Conservation (phyloP, 306 rosid genomes). For the Vachellia pachyceras region DNA sequence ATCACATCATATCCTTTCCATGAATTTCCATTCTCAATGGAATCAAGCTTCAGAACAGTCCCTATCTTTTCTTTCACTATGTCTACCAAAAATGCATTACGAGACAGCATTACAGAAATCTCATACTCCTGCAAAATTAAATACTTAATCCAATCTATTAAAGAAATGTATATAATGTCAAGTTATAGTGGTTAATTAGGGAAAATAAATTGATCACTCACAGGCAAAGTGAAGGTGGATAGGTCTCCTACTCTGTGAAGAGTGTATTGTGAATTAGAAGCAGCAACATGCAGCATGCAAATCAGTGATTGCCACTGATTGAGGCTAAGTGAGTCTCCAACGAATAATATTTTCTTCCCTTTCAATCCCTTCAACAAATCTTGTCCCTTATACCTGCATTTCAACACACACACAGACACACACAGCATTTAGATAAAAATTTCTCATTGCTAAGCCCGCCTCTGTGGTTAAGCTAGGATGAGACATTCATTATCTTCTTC, state of each 20-base stretch:
- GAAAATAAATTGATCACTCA: constrained; percentile 25
- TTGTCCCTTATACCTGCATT: constrained; percentile 40
- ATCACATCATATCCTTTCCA: constrained; percentile 55
- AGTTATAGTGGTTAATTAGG: neutral
- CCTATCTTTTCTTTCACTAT: constrained; percentile 41
- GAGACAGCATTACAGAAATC: constrained; percentile 34
- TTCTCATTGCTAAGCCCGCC: neutral
- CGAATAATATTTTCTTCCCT: constrained; percentile 55
- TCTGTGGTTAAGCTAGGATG: neutral
- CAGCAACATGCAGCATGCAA: constrained; percentile 55
- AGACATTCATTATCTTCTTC: neutral
- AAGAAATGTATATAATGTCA: neutral
- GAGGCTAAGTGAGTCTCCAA: constrained; percentile 58
- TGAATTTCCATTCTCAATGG: constrained; percentile 43
- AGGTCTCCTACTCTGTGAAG: constrained; percentile 34
- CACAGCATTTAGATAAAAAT: neutral
- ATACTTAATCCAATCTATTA: neutral
- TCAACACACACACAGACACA: neutral
- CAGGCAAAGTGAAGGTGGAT: constrained; percentile 40
- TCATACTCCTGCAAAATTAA: constrained; percentile 41
- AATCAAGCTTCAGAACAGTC: constrained; percentile 50
- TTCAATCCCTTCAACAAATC: constrained; percentile 43
- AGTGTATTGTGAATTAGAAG: constrained; percentile 46
- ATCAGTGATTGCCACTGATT: constrained; percentile 62
- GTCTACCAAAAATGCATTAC: constrained; percentile 55